Evolutionary conservation across 345 rosid species (phyloP).

Genomic region (Aethionema arabicum): DNA sequence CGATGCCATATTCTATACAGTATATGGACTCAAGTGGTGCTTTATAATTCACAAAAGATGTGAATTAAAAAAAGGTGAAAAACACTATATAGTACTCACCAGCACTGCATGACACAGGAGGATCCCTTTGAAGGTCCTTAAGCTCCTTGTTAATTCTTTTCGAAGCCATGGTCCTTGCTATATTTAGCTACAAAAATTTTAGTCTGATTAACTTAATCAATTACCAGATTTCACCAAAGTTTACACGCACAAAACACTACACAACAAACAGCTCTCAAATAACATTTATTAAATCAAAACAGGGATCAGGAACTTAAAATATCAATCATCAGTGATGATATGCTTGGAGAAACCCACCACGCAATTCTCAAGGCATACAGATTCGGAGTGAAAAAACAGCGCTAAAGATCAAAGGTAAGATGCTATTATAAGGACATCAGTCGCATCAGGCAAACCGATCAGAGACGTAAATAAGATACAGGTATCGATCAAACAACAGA

Average conservation of each 20-base stretch:
- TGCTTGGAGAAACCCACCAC: background rate
- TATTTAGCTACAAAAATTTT: conserved; percentile 2
- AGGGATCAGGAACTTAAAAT: conserved; percentile 9
- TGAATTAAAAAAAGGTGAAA: background rate
- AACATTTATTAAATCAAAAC: too few relatives aligned
- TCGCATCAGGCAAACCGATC: conserved; percentile 11
- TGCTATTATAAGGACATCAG: background rate
- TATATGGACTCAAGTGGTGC: background rate
- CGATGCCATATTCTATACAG: background rate
- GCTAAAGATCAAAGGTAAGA: background rate
- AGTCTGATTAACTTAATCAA: background rate
- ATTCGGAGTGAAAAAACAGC: background rate
- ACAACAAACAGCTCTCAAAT: background rate
- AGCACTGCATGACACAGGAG: conserved; percentile 78
- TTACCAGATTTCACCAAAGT: conserved; percentile 1
- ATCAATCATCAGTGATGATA: background rate
- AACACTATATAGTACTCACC: conserved; percentile 38
- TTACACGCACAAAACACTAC: conserved; percentile 14
- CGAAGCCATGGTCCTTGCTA: conserved; percentile 48
- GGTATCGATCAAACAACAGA: conserved; percentile 16
- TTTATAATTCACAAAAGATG: background rate
- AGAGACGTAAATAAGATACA: conserved; percentile 8
- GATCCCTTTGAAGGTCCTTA: conserved; percentile 71
- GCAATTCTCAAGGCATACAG: background rate
- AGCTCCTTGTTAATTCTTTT: conserved; percentile 71